phyloP scores from a whole-genome alignment of 2,329 filamentous ascomycete genomes.

The Claviceps spartinae region DNA sequence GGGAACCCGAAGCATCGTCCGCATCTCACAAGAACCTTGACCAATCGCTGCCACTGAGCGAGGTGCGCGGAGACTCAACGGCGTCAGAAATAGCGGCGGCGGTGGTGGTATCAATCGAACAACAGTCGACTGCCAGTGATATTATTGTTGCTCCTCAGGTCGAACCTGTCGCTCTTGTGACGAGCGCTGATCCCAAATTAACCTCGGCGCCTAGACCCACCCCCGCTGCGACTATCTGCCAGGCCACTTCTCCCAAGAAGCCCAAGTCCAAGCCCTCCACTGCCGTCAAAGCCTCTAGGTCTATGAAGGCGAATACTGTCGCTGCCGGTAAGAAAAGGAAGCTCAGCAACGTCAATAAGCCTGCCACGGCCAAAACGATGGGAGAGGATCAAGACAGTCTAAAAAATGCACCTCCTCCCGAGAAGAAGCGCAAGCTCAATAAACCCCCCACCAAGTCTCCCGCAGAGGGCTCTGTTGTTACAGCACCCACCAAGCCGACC shows the following conservation, averaged over 20 bases:
- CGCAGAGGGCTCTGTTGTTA: not conserved
- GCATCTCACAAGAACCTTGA: conserved; percentile 4
- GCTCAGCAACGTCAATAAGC: conserved; percentile 18
- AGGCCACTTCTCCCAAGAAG: too few species aligned
- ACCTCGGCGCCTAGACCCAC: conserved; percentile 2
- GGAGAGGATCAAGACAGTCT: conserved; percentile 12
- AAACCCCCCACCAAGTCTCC: conserved; percentile 7
- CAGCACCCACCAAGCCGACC: not conserved
- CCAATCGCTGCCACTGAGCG: conserved; percentile 1
- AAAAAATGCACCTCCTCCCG: conserved; percentile 9
- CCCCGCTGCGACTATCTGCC: not conserved
- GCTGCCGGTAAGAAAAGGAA: conserved; percentile 25
- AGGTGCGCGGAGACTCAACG: conserved; percentile 3
- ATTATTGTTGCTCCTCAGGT: not conserved
- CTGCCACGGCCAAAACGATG: conserved; percentile 5
- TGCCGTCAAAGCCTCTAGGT: too few species aligned
- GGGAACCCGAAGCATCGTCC: conserved; percentile 10
- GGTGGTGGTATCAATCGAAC: not conserved
- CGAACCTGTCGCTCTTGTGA: conserved; percentile 2
- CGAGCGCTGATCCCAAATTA: not conserved
- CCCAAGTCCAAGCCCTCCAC: too few species aligned
- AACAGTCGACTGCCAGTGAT: not conserved
- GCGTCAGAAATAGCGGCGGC: not conserved
- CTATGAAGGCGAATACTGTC: conserved; percentile 6
- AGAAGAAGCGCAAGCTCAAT: conserved; percentile 29